phyloP scores from a whole-genome alignment of 2,329 filamentous ascomycete genomes.

The Cordyceps militaris region DNA sequence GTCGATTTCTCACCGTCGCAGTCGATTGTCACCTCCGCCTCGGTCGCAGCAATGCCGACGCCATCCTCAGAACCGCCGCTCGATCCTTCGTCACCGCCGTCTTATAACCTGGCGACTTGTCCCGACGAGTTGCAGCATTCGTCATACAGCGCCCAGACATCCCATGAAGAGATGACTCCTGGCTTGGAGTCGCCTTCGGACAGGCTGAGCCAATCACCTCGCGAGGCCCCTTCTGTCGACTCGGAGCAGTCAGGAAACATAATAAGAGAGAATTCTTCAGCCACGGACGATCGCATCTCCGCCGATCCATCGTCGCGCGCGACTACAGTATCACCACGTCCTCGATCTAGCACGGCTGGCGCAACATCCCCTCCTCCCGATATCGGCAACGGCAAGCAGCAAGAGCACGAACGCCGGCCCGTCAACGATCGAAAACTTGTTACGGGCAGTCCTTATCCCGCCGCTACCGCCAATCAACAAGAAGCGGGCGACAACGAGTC shows the following conservation, averaged over 20 bases:
- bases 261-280: slow-evolving; percentile 21
- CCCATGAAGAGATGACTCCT: slow-evolving; percentile 17
- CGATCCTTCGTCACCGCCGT: slow-evolving; percentile 30
- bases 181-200: slow-evolving; percentile 13
- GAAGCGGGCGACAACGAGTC: not conserved
- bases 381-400: slow-evolving; percentile 28
- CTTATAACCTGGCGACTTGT: slow-evolving; percentile 35
- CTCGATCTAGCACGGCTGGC: slow-evolving; percentile 28
- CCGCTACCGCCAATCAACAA: not conserved
- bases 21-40: slow-evolving; percentile 15
- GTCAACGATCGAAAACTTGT: not conserved
- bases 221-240: slow-evolving; percentile 1
- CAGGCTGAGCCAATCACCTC: slow-evolving; percentile 7
- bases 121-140: slow-evolving; percentile 33
- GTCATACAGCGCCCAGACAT: slow-evolving; percentile 21
- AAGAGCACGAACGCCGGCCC: not conserved
- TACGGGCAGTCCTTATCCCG: not conserved
- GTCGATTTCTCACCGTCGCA: slow-evolving; percentile 11
- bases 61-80: slow-evolving; percentile 37
- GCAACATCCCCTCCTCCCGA: slow-evolving; percentile 28
- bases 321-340: slow-evolving; percentile 37
- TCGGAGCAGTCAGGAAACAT: slow-evolving; percentile 15
- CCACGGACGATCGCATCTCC: slow-evolving; percentile 22
- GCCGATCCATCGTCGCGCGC: slow-evolving; percentile 29
- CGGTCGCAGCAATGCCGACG: slow-evolving; percentile 34